Percentiles rank a stretch among this genome's conserved stretches.
phyloP scores from a whole-genome alignment of 768 basidiomycete genomes.

The Dictyophora rubrovolvata region DNA sequence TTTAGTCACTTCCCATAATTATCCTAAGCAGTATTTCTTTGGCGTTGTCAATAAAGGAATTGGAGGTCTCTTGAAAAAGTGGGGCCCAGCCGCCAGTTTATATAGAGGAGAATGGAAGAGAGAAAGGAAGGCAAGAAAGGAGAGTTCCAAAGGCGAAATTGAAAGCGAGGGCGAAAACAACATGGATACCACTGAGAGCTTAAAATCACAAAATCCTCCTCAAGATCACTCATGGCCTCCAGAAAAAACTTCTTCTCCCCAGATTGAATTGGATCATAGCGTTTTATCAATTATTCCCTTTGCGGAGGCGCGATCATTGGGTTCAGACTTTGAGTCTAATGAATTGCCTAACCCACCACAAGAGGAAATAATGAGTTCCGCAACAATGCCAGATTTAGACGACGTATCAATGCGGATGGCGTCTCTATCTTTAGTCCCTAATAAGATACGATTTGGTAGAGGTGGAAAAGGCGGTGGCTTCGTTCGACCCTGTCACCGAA shows the following conservation, averaged over 20 bases:
- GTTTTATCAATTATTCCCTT: neutral
- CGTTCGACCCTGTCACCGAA: constrained; percentile 10
- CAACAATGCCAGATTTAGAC: constrained; percentile 25
- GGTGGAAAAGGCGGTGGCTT: constrained; percentile 53
- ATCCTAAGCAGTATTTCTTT: constrained; percentile 86
- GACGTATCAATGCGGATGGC: constrained; percentile 38
- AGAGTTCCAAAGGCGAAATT: constrained; percentile 18
- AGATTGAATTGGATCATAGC: constrained; percentile 1
- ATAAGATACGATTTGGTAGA: constrained; percentile 62
- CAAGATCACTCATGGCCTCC: constrained; percentile 12
- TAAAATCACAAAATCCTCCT: constrained; percentile 10
- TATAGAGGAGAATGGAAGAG: constrained; percentile 67
- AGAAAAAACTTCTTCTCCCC: neutral
- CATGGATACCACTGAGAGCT: constrained; percentile 16
- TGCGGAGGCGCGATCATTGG: neutral
- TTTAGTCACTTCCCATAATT: constrained; percentile 71
- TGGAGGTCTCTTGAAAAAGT: constrained; percentile 64
- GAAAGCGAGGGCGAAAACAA: constrained; percentile 10
- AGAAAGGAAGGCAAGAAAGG: constrained; percentile 49
- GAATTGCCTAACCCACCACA: constrained; percentile 3
- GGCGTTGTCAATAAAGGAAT: constrained; percentile 87
- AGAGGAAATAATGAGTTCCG: constrained; percentile 15
- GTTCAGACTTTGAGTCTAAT: neutral
- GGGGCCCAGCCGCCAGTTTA: constrained; percentile 80
- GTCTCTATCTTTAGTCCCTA: constrained; percentile 51